Conservation (phyloP, 306 rosid genomes). For the Bauhinia variegata region DNA sequence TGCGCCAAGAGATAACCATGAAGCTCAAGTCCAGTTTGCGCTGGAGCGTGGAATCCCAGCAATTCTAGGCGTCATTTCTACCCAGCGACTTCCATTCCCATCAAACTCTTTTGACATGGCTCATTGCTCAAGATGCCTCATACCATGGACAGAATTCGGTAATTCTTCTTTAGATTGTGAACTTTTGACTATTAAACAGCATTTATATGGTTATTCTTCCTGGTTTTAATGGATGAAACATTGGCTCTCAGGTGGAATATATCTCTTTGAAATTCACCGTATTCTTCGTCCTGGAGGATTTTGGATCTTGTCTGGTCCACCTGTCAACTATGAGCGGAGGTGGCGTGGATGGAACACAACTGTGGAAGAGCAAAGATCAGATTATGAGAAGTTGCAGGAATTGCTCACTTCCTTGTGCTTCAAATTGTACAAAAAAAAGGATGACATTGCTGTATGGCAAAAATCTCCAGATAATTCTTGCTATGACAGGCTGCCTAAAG, state of each 20-base stretch:
- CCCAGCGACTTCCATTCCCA: constrained; percentile 95
- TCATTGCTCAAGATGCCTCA: constrained; percentile 99
- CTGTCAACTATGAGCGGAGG: constrained; percentile 80
- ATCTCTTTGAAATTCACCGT: constrained; percentile 84
- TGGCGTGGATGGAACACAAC: constrained; percentile 99
- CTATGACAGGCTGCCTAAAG: constrained; percentile 64
- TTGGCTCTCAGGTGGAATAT: constrained; percentile 75
- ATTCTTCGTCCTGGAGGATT: constrained; percentile 98
- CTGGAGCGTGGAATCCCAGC: constrained; percentile 99
- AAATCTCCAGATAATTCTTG: constrained; percentile 68
- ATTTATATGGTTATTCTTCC: not conserved
- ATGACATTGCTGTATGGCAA: constrained; percentile 95
- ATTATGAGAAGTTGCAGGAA: constrained; percentile 75
- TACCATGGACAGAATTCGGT: constrained; percentile 99
- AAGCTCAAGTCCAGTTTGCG: constrained; percentile 99
- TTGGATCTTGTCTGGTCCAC: constrained; percentile 97
- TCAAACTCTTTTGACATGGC: constrained; percentile 97
- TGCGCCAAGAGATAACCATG: constrained; percentile 99
- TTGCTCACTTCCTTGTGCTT: constrained; percentile 86
- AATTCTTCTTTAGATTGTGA: constrained; percentile 35
- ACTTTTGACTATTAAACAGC: constrained; percentile 14
- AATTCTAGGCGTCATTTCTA: constrained; percentile 92
- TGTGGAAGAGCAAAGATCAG: constrained; percentile 77
- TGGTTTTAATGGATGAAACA: constrained; percentile 21
- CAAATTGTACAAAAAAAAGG: constrained; percentile 83